Conservation (phyloP, 2,329 filamentous ascomycete species). For the Thyridium curvatum region DNA sequence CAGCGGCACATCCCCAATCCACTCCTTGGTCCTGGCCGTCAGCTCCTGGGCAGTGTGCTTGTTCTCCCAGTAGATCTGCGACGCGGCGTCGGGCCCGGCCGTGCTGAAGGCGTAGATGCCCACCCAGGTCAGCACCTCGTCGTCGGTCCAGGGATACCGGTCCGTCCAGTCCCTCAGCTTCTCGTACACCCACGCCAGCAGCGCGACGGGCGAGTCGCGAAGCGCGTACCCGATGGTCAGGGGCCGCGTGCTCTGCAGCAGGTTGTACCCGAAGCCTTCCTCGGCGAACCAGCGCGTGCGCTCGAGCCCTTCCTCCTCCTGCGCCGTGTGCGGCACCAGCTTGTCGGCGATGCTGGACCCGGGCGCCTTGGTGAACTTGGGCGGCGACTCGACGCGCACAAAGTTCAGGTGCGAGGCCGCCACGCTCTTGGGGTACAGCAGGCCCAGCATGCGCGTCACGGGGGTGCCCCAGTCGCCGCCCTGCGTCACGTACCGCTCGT, state of each 20-base stretch:
- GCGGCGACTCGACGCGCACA: slow-evolving; percentile 34
- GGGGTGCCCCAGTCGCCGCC: slow-evolving; percentile 67
- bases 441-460: slow-evolving; percentile 56
- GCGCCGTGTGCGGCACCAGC: slow-evolving; percentile 42
- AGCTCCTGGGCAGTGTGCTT: slow-evolving; percentile 25
- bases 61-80: slow-evolving; percentile 68
- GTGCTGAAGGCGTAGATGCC: slow-evolving; percentile 66
- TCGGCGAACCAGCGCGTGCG: slow-evolving; percentile 45
- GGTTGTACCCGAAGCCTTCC: slow-evolving; percentile 53
- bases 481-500: slow-evolving; percentile 53
- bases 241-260: slow-evolving; percentile 60
- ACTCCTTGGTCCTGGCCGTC: too few relatives aligned
- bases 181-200: slow-evolving; percentile 76
- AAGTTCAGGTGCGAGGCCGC: slow-evolving; percentile 58
- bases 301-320: slow-evolving; percentile 44
- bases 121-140: slow-evolving; percentile 71
- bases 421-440: slow-evolving; percentile 50
- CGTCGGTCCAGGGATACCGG: slow-evolving; percentile 64
- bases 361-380: slow-evolving; percentile 44
- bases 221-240: slow-evolving; percentile 67
- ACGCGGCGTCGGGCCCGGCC: slow-evolving; percentile 61
- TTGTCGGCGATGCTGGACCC: slow-evolving; percentile 50
- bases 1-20: slow-evolving; percentile 10
- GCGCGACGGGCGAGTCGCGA: slow-evolving; percentile 61
- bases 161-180: slow-evolving; percentile 76